Evolutionary conservation across 2,329 filamentous ascomycete species (phyloP), one percentile per base, ranked within the genome.

Genomic region (Colletotrichum orbiculare): DNA sequence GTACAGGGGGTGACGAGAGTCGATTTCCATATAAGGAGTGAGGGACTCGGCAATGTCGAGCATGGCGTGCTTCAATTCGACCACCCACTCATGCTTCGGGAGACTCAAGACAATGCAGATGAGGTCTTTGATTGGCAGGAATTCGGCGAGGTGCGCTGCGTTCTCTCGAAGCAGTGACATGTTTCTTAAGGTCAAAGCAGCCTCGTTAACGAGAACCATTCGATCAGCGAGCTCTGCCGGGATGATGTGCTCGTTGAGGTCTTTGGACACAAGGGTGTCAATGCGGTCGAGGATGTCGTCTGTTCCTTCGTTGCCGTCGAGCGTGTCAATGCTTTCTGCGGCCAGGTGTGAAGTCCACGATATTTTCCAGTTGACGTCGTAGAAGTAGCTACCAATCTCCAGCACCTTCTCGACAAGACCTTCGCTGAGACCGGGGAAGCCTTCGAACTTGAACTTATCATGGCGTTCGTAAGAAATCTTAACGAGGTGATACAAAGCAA

Each of bases 131-230:
- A 96, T 81, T 1, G 93, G 84, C 15, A 69, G 42, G 66, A 95
- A 89, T 33, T 91, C 88, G 6, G 93, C 87, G 71, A 97, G 85
- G 74, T 94, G 96, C 33, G 85, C 80, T 0, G 95, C 95, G 73
- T 99, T 99, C 67, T 97, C 94, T 25, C 90, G 87, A 17, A 97
- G 82, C 77, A 96, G 92, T n/a, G 94, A 90, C 94, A 99, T 97
- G 76, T 99, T 99, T 55, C 96, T 89, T 47, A 98, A 83, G 15
- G 97, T 94, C 50, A 98, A 82, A 17, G 91, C 89, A 2, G 96
- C 94, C 77, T 98, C 94, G 33, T 91, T 95, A 67, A 97, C 85
- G 69, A 93, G 87, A 11, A 91, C 86, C 66, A 98, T 83, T 46
- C 86, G 82, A 68, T 94, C 89, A 12, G 87, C 84, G 69, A 91